phyloP scores from a whole-genome alignment of 2,329 filamentous ascomycete species.

The Clarireedia monteithiana region DNA sequence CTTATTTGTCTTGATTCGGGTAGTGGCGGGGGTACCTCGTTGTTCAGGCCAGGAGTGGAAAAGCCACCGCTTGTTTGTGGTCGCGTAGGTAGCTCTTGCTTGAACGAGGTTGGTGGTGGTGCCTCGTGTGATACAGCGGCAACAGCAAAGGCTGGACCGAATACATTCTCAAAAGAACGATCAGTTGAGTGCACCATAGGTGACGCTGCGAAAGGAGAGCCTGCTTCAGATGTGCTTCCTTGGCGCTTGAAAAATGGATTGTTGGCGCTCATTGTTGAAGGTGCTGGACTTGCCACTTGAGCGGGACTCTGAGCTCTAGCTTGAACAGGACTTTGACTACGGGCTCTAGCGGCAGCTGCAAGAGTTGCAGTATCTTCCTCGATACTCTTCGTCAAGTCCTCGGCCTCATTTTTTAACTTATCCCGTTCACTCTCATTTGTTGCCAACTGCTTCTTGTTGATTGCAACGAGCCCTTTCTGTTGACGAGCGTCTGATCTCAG shows the following conservation, averaged over 20 bases:
- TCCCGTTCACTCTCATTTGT: constrained; percentile 86
- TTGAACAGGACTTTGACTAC: constrained; percentile 9
- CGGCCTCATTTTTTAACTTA: constrained; percentile 74
- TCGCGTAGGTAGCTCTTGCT: constrained; percentile 32
- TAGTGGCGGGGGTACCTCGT: constrained; percentile 52
- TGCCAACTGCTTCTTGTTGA: constrained; percentile 95
- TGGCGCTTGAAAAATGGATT: constrained; percentile 89
- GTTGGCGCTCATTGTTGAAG: constrained; percentile 64
- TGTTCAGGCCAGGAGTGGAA: constrained; percentile 47
- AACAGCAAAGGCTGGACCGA: constrained; percentile 58
- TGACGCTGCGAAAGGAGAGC: constrained; percentile 36
- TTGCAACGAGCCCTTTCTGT: constrained; percentile 91
- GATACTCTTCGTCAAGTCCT: constrained; percentile 55
- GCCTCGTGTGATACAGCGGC: constrained; percentile 33
- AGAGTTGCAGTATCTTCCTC: constrained; percentile 49
- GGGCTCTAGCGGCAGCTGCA: constrained; percentile 35
- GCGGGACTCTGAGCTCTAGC: constrained; percentile 31
- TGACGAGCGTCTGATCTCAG: constrained; percentile 85
- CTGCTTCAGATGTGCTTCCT: constrained; percentile 45
- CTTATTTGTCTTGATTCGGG: constrained; percentile 71
- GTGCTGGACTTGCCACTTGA: constrained; percentile 60
- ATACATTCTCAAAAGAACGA: constrained; percentile 77
- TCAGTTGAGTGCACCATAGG: constrained; percentile 41
- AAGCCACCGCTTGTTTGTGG: constrained; percentile 22
- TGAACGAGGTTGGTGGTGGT: constrained; percentile 52